phyloP scores from a whole-genome alignment of 148 eudicot genomes.

The Linanthus parryae region DNA sequence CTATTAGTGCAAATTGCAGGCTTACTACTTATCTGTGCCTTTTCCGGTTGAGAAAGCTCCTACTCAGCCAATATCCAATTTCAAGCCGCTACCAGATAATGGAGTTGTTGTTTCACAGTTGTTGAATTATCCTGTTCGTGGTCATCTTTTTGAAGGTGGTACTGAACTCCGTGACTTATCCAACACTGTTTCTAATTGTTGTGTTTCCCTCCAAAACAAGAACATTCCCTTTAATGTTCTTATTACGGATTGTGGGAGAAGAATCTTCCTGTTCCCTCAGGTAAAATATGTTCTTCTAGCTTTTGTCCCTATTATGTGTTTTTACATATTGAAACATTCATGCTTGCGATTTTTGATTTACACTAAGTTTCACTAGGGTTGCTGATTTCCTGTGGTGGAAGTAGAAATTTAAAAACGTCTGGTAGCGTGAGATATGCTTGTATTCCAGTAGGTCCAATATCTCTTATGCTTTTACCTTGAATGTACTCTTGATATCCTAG shows the following conservation, averaged over 20 bases:
- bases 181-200: not conserved
- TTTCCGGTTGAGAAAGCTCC: conserved; percentile 75
- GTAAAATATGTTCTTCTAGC: not conserved
- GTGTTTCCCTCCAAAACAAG: not conserved
- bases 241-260: not conserved
- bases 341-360: no score
- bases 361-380: not conserved
- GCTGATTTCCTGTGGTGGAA: not conserved
- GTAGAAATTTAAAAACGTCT: not conserved
- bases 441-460: not conserved
- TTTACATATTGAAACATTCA: no score
- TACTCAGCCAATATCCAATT: conserved; percentile 30
- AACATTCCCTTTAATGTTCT: not conserved
- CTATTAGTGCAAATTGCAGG: conserved; percentile 30
- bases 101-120: conserved; percentile 65
- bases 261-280: not conserved
- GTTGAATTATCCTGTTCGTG: conserved; percentile 7
- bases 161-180: not conserved
- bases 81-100: conserved; percentile 8
- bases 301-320: not conserved
- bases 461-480: not conserved
- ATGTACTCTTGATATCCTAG: no score
- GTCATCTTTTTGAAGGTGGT: not conserved
- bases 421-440: not conserved
- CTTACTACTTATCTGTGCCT: conserved; percentile 61